Percentiles rank a stretch among this genome's conserved stretches.
Evolutionary conservation across 495 filamentous ascomycete genomes (phyloP).

Genomic region (Neurospora africana): DNA sequence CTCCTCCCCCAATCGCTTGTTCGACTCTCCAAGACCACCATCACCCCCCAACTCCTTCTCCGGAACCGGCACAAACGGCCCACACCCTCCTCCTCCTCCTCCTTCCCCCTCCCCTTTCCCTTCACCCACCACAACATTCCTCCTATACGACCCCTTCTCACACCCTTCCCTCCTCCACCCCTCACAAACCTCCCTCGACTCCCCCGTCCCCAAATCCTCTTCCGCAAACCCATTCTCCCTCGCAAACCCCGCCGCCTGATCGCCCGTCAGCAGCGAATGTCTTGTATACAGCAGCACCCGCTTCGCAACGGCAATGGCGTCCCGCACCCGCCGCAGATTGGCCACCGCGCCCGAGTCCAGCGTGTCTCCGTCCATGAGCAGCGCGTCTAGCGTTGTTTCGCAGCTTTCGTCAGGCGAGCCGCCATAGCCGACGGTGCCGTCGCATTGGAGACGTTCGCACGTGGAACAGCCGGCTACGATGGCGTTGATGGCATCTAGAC

Average conservation of each 20-base stretch:
- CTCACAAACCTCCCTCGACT: conserved; percentile 23
- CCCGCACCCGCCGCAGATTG: conserved; percentile 30
- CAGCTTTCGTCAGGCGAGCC: conserved; percentile 38
- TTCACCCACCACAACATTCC: conserved; percentile 26
- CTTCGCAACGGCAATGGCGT: conserved; percentile 35
- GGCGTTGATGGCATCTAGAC: conserved; percentile 26
- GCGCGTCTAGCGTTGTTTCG: conserved; percentile 39
- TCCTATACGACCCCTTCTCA: conserved; percentile 28
- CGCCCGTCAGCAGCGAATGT: conserved; percentile 36
- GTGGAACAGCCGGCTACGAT: conserved; percentile 33
- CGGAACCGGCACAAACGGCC: conserved; percentile 27
- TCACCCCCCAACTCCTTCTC: neutral
- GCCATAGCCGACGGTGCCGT: conserved; percentile 37
- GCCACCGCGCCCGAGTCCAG: conserved; percentile 38
- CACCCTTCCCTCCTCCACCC: conserved; percentile 28
- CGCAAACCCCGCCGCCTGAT: conserved; percentile 36
- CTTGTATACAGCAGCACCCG: conserved; percentile 34
- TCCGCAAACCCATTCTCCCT: conserved; percentile 31
- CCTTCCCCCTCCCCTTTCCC: neutral
- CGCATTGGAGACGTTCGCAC: conserved; percentile 36
- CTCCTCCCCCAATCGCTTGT: neutral
- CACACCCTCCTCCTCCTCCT: conserved; percentile 17
- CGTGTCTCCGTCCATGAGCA: conserved; percentile 35
- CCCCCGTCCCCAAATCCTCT: conserved; percentile 27
- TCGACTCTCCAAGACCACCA: neutral